Conservation (phyloP, 768 basidiomycete genomes). For the Mycena venus region DNA sequence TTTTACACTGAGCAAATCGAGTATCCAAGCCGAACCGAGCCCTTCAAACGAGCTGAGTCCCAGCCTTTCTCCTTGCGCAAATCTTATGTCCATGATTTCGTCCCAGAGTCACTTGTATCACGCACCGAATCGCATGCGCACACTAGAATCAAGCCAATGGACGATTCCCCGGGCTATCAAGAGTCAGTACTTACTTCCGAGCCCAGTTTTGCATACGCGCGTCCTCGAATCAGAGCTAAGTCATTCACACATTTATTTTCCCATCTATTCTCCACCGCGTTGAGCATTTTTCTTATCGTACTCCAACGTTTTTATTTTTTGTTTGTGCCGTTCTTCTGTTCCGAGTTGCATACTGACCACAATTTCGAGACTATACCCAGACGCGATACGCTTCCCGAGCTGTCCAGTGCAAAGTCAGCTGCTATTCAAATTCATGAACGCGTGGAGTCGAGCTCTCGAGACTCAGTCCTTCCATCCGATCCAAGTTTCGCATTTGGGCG, state of each 20-base stretch:
- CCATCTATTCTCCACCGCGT: neutral
- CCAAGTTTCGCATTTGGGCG: no score
- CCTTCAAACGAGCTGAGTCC: neutral
- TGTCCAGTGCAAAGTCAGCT: no score
- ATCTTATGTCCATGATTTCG: neutral
- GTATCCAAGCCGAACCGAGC: neutral
- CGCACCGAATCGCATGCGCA: no score
- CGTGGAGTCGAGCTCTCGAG: no score
- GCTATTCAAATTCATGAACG: no score
- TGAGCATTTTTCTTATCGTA: neutral
- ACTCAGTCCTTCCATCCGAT: no score
- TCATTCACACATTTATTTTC: neutral
- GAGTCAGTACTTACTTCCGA: neutral
- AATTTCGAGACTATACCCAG: neutral
- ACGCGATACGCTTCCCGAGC: neutral
- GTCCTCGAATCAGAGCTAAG: neutral
- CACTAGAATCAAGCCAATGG: no score
- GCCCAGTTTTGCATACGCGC: neutral
- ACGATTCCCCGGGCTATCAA: neutral
- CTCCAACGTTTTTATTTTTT: neutral
- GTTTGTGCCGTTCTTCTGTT: neutral
- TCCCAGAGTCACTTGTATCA: no score
- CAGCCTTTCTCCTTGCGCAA: neutral
- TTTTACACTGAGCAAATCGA: neutral
- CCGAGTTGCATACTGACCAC: neutral